Evolutionary conservation across 1,284 basidiomycete species (phyloP).

Genomic region (Acaromyces ingoldii): DNA sequence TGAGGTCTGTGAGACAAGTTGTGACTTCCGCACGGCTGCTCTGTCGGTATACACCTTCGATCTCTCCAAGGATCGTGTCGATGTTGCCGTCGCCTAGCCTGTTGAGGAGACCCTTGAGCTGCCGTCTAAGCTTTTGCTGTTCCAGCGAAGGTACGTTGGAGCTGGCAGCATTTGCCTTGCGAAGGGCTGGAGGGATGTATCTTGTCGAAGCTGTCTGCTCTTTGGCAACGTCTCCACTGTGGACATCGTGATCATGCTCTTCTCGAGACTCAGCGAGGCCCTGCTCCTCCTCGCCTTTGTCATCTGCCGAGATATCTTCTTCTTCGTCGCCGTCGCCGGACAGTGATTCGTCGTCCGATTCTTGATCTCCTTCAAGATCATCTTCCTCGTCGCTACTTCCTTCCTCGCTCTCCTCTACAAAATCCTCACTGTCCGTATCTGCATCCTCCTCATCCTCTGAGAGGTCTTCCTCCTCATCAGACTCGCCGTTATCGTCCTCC

Average conservation of each 20-base stretch:
- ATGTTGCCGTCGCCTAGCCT: constrained; percentile 85
- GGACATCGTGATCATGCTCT: too few relatives aligned
- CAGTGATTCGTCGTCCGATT: constrained; percentile 11
- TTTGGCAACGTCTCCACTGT: too few relatives aligned
- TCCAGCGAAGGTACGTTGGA: constrained; percentile 54
- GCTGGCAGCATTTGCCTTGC: constrained; percentile 49
- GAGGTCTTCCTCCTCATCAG: not conserved
- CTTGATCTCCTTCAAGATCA: constrained; percentile 1
- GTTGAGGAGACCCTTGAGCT: constrained; percentile 82
- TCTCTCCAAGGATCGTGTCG: constrained; percentile 67
- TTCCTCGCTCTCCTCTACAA: not conserved
- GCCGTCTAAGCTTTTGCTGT: constrained; percentile 66
- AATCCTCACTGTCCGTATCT: not conserved
- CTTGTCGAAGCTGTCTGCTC: not conserved
- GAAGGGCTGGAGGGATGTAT: constrained; percentile 29
- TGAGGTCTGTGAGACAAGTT: constrained; percentile 68
- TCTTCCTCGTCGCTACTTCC: not conserved
- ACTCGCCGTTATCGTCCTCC: not conserved
- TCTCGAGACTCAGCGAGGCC: too few relatives aligned
- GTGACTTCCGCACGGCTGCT: constrained; percentile 81
- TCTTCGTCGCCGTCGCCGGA: not conserved
- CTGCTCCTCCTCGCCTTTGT: not conserved
- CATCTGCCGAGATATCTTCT: constrained; percentile 2
- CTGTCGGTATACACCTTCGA: constrained; percentile 73
- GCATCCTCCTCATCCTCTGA: not conserved